A percentile compares a stretch with the other conserved stretches of the same genome.
Conservation (phyloP, 2,329 filamentous ascomycete species). For the Talaromyces sp. region DNA sequence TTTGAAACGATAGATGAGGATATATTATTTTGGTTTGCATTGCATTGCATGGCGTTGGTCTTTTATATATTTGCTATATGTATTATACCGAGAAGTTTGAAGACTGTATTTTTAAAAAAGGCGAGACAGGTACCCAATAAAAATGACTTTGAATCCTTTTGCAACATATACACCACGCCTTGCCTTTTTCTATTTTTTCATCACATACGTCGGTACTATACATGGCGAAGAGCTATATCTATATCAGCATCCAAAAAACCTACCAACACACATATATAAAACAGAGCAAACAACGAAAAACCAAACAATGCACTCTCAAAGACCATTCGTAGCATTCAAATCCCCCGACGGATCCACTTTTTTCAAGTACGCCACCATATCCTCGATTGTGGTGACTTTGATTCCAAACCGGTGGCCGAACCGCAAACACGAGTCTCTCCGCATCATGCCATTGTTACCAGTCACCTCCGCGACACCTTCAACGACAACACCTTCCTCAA, state of each 20-base stretch:
- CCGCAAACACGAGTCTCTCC: slow-evolving; percentile 76
- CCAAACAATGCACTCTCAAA: slow-evolving; percentile 16
- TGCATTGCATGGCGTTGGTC: slow-evolving; percentile 16
- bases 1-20: slow-evolving; percentile 28
- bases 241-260: background rate
- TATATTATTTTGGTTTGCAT: slow-evolving; percentile 14
- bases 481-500: slow-evolving; percentile 74
- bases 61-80: background rate
- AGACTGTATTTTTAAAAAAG: background rate
- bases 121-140: slow-evolving; percentile 1
- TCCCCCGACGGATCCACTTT: slow-evolving; percentile 50
- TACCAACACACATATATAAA: background rate
- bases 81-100: background rate
- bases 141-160: background rate
- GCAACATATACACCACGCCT: background rate
- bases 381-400: slow-evolving; percentile 92
- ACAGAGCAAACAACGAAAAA: background rate
- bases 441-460: slow-evolving; percentile 76
- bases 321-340: slow-evolving; percentile 26
- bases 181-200: background rate
- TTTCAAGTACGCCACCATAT: slow-evolving; percentile 74
- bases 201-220: background rate
- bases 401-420: slow-evolving; percentile 87
- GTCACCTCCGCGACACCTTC: slow-evolving; percentile 59
- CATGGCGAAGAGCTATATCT: background rate